Percentiles rank a stretch among this genome's conserved stretches.
phyloP scores from a whole-genome alignment of 805 yeast genomes.

The Ogataea philodendri region DNA sequence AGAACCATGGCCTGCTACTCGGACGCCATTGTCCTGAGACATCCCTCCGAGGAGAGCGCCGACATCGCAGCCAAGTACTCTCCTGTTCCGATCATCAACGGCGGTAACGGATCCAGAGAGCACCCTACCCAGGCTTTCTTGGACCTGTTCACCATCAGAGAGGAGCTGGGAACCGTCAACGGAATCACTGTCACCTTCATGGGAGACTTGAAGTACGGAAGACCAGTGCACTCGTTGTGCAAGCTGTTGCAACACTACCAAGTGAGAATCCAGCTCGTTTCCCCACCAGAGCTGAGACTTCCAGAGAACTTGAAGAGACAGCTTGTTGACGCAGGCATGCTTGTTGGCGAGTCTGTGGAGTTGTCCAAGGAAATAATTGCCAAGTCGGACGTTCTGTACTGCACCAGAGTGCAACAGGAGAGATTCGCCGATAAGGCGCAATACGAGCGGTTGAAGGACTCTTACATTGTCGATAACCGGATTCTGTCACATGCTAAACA shows the following conservation, averaged over 20 bases:
- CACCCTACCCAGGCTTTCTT: slow-evolving; percentile 99
- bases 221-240: slow-evolving; percentile 97
- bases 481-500: slow-evolving; percentile 90
- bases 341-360: slow-evolving; percentile 68
- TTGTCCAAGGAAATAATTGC: slow-evolving; percentile 84
- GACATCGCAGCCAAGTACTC: slow-evolving; percentile 94
- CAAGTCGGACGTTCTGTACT: slow-evolving; percentile 90
- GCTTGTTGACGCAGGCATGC: slow-evolving; percentile 65
- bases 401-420: slow-evolving; percentile 98
- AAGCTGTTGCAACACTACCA: slow-evolving; percentile 88
- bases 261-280: slow-evolving; percentile 86
- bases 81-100: slow-evolving; percentile 95
- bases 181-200: slow-evolving; percentile 97
- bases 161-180: slow-evolving; percentile 96
- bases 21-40: slow-evolving; percentile 96
- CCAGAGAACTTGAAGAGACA: slow-evolving; percentile 73
- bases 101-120: slow-evolving; percentile 97
- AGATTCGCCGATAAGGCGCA: slow-evolving; percentile 75
- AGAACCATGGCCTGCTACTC: slow-evolving; percentile 93
- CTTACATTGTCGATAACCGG: slow-evolving; percentile 89
- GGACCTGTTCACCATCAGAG: slow-evolving; percentile 97
- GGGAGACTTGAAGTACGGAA: slow-evolving; percentile 98
- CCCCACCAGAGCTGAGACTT: slow-evolving; percentile 83
- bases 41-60: slow-evolving; percentile 89
- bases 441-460: slow-evolving; percentile 85